These are phyloP conservation scores for Phytophthora hibernalis DNA, from an alignment of 352 stramenopile species.

Conservation along the genomic window DNA sequence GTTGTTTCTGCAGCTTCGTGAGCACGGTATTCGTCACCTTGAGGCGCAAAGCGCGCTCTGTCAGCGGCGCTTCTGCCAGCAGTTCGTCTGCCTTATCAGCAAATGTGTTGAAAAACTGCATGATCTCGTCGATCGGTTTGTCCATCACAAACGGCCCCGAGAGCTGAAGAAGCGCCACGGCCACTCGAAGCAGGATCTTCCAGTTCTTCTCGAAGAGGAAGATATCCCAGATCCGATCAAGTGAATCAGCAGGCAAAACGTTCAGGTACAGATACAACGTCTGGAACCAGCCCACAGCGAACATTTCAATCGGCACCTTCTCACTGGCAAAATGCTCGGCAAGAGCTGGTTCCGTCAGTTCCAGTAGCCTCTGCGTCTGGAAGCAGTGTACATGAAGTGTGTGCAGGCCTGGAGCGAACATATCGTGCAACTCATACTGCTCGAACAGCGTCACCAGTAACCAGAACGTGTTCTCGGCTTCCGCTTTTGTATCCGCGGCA, in stretches of 20 bases:
- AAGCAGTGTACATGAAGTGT: slow-evolving; percentile 83
- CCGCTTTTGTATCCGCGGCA: slow-evolving; percentile 41
- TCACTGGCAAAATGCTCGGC: slow-evolving; percentile 79
- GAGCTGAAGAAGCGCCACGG: slow-evolving; percentile 73
- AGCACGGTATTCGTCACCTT: slow-evolving; percentile 86
- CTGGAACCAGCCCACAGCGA: slow-evolving; percentile 90
- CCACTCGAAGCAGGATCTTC: slow-evolving; percentile 86
- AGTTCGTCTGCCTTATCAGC: slow-evolving; percentile 58
- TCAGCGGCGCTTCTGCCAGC: slow-evolving; percentile 56
- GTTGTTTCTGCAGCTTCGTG: slow-evolving; percentile 76
- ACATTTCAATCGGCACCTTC: slow-evolving; percentile 88
- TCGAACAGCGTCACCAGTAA: slow-evolving; percentile 85
- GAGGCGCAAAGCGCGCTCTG: slow-evolving; percentile 59
- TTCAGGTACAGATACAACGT: slow-evolving; percentile 90
- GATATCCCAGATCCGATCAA: slow-evolving; percentile 88
- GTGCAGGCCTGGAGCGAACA: slow-evolving; percentile 80
- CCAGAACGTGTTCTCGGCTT: slow-evolving; percentile 86
- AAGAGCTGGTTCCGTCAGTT: slow-evolving; percentile 61
- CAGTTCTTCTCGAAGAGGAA: slow-evolving; percentile 87
- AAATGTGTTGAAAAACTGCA: slow-evolving; percentile 91
- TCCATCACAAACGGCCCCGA: slow-evolving; percentile 66
- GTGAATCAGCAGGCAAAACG: slow-evolving; percentile 68
- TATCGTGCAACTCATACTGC: slow-evolving; percentile 77
- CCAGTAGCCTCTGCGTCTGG: slow-evolving; percentile 75
- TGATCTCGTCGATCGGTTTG: slow-evolving; percentile 84